Base-by-base conservation (phyloP, 306 rosid species). In the Dryas drummondii region DNA sequence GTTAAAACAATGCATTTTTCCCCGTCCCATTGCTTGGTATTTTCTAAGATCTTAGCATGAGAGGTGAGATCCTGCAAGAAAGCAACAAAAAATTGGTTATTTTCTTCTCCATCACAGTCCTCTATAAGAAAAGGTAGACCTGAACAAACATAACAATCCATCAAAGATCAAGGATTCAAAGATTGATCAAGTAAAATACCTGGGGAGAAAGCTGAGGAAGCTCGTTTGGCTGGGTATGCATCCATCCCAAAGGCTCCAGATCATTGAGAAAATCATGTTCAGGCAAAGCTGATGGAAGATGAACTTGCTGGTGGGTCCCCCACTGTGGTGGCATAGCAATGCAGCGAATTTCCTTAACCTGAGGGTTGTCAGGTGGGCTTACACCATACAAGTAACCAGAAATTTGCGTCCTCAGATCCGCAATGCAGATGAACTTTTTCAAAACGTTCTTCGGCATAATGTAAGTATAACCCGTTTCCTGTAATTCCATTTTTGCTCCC, bases 401-500 rank as follows among this genome's bases (percentile, higher is more conserved):
- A 85, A 96, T 90, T 78, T 96, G 99, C 0, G 99, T 96, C 66
- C 99, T 91, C 67, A 96, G 89, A 90, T 96, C 99, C 51, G 99
- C 98, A 80, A 96, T 87, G 83, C 99, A 96, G 44, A 96, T 96
- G 77, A 96, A 96, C 84, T 96, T 92, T 56, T 96, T 96, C 96
- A 96, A 86, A 66, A 90, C 87, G 84, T 96, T 96, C 93, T 96
- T 96, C 9, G 99, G 99, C 97, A 96, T 96, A 59, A 96, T 96
- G 71, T 96, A 96, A 55, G 99, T 96, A 79, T 96, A 96, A n/a
- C 98, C 99, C 37, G 99, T 96, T 92, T 96, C 99, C 99, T 94
- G 97, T 70, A 82, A 50, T 61, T 77, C 53, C 83, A 73, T 66
- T 27, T 44, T 7, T 47, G 12, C 56, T 61, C 50, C 46, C 46